Evolutionary conservation across 2,329 filamentous ascomycete genomes (phyloP).

Genomic region (Exophiala dermatitidis): DNA sequence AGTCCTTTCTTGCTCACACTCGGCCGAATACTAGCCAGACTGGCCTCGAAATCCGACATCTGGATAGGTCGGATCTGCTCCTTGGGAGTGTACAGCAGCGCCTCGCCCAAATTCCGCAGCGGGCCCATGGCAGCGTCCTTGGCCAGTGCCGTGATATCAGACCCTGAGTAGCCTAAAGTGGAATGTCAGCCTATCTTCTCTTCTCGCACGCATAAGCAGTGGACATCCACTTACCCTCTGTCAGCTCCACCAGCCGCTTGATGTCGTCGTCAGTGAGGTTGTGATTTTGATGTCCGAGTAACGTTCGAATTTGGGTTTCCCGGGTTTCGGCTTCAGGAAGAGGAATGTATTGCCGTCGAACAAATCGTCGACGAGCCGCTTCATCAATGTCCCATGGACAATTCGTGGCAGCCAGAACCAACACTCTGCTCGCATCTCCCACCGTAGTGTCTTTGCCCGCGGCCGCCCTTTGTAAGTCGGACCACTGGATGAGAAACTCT

Average conservation of each 20-base stretch:
- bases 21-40: conserved; percentile 75
- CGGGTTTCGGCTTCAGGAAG: conserved; percentile 79
- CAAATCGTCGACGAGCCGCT: conserved; percentile 82
- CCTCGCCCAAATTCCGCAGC: conserved; percentile 80
- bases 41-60: conserved; percentile 75
- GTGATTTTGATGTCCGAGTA: conserved; percentile 84
- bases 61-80: conserved; percentile 87
- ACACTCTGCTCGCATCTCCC: conserved; percentile 77
- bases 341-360: conserved; percentile 90
- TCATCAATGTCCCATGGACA: conserved; percentile 97
- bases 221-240: conserved; percentile 59
- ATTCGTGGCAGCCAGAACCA: conserved; percentile 93
- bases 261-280: conserved; percentile 66
- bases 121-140: conserved; percentile 99
- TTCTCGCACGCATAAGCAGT: not conserved
- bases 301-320: conserved; percentile 66
- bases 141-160: conserved; percentile 89
- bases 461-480: conserved; percentile 82
- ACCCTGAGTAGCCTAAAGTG: conserved; percentile 83
- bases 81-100: conserved; percentile 81
- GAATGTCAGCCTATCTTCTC: no score
- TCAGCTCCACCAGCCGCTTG: conserved; percentile 64
- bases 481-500: conserved; percentile 97
- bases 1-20: conserved; percentile 81
- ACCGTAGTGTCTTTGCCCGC: conserved; percentile 57